Conservation (phyloP, 2,329 filamentous ascomycete species). For the Verticillium longisporum region DNA sequence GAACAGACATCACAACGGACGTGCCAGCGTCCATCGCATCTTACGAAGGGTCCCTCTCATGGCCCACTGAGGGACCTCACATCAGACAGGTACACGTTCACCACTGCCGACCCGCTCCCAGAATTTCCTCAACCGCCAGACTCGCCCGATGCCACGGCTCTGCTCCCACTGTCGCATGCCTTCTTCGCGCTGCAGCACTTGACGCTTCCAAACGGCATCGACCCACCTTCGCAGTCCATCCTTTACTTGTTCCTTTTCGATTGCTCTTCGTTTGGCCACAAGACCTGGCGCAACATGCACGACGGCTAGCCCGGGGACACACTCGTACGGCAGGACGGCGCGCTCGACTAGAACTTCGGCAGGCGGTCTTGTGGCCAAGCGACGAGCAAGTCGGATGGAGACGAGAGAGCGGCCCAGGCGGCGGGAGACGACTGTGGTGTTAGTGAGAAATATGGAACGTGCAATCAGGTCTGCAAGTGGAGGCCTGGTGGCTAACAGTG, state of each 20-base stretch:
- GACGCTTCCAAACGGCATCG: constrained; percentile 47
- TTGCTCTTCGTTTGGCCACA: constrained; percentile 53
- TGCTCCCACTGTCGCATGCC: constrained; percentile 41
- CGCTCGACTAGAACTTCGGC: constrained; percentile 54
- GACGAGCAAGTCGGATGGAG: constrained; percentile 57
- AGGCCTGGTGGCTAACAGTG: constrained; percentile 51
- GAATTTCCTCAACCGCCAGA: constrained; percentile 56
- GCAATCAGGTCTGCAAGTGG: constrained; percentile 54
- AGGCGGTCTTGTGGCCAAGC: constrained; percentile 53
- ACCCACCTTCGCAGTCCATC: constrained; percentile 61
- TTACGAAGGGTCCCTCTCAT: neutral
- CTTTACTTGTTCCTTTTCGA: constrained; percentile 63
- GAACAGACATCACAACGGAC: neutral
- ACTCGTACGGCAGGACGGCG: constrained; percentile 59
- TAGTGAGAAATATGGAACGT: constrained; percentile 60
- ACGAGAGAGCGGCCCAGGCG: constrained; percentile 57
- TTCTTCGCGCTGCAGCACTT: constrained; percentile 44
- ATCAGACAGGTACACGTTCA: constrained; percentile 13
- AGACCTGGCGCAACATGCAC: constrained; percentile 49
- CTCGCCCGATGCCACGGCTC: constrained; percentile 44
- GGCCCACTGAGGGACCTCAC: neutral
- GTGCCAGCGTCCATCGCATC: neutral
- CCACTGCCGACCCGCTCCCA: constrained; percentile 55
- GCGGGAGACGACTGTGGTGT: constrained; percentile 58
- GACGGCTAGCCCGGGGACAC: constrained; percentile 38